These are phyloP conservation scores for Colletotrichum truncatum DNA, from an alignment of 2,329 filamentous ascomycete genomes.

Conservation along the genomic window DNA sequence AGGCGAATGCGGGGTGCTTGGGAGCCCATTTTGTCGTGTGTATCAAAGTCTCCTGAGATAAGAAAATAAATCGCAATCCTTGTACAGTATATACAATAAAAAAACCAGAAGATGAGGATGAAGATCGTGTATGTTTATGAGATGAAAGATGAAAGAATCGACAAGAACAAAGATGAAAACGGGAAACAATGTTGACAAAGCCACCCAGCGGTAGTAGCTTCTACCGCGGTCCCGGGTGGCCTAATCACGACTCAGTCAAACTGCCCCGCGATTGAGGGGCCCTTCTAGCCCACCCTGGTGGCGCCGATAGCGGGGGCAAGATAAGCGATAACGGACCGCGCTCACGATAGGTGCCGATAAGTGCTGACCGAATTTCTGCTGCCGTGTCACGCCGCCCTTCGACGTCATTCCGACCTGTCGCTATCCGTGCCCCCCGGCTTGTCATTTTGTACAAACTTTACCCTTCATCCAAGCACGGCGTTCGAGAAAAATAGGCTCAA, in stretches of 20 bases:
- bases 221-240: conserved; percentile 1
- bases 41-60: neutral
- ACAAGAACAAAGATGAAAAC: neutral
- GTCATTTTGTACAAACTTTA: neutral
- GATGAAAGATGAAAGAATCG: neutral
- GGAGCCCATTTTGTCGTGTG: conserved; percentile 26
- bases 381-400: neutral
- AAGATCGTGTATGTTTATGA: neutral
- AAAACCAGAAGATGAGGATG: neutral
- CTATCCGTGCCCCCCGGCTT: neutral
- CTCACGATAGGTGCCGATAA: neutral
- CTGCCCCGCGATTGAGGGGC: conserved; percentile 1
- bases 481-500: conserved; percentile 14
- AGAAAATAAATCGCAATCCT: too few relatives aligned
- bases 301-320: conserved; percentile 17
- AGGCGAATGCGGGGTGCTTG: conserved; percentile 70
- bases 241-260: neutral
- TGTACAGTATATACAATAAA: neutral
- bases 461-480: neutral
- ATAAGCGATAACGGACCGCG: conserved; percentile 20
- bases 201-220: neutral
- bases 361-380: neutral
- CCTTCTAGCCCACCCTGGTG: neutral
- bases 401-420: conserved; percentile 15
- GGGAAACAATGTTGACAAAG: neutral